Conservation (phyloP, 1,139 yeast genomes). For the Pneumocystis wakefieldiae region DNA sequence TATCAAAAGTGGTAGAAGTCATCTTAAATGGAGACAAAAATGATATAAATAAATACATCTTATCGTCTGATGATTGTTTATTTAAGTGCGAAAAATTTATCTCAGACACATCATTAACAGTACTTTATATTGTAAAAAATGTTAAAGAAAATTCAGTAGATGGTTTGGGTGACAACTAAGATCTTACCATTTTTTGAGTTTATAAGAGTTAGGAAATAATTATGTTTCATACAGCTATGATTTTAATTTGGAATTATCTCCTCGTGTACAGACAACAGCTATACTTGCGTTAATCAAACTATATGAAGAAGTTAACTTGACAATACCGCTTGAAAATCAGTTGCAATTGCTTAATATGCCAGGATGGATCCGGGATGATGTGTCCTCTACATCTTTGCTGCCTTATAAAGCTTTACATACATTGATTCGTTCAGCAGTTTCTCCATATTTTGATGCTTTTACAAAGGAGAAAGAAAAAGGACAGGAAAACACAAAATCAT, state of each 20-base stretch:
- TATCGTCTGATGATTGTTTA: neutral
- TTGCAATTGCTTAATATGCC: constrained; percentile 10
- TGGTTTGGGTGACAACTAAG: neutral
- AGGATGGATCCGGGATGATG: neutral
- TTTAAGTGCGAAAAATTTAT: neutral
- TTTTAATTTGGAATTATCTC: constrained; percentile 2
- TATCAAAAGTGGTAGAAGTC: neutral
- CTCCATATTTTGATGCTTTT: constrained; percentile 38
- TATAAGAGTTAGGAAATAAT: neutral
- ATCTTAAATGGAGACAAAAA: neutral
- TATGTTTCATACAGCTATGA: neutral
- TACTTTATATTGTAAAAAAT: neutral
- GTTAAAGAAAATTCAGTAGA: neutral
- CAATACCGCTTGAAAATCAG: constrained; percentile 5
- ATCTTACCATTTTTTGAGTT: neutral
- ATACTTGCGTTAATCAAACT: constrained; percentile 10
- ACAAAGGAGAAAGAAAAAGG: constrained; percentile 11
- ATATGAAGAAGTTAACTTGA: neutral
- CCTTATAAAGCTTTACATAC: constrained; percentile 45
- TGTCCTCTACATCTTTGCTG: constrained; percentile 11
- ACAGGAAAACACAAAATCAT: constrained; percentile 2
- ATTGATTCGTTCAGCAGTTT: constrained; percentile 40
- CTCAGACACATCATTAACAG: neutral
- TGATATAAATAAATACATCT: neutral
- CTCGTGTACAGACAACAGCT: constrained; percentile 1